Evolutionary conservation across 2,329 filamentous ascomycete genomes (phyloP).

Genomic region (Phoma herbarum): DNA sequence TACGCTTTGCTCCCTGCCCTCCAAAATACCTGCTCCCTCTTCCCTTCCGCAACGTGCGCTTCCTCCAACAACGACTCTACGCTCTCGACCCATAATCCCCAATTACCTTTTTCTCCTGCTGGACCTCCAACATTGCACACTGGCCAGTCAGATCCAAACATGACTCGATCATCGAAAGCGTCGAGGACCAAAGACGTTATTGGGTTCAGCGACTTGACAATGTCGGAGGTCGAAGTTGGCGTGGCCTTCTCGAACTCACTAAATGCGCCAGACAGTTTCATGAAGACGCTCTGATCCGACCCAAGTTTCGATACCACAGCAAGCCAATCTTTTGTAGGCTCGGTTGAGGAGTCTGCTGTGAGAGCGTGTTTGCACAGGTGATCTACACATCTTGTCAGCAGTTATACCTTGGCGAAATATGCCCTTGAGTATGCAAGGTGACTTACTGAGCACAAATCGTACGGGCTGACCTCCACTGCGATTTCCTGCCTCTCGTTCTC

Average conservation of each 20-base stretch:
- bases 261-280: conserved; percentile 91
- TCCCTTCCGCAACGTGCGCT: conserved; percentile 63
- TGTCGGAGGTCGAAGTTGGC: conserved; percentile 10
- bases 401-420: neutral
- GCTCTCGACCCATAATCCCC: conserved; percentile 77
- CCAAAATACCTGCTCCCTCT: conserved; percentile 74
- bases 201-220: conserved; percentile 34
- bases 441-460: conserved; percentile 74
- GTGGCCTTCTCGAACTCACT: conserved; percentile 72
- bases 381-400: conserved; percentile 61
- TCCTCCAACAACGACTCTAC: conserved; percentile 70
- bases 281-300: conserved; percentile 72
- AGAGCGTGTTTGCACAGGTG: conserved; percentile 91
- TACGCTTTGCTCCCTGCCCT: conserved; percentile 79
- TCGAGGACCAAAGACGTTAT: conserved; percentile 62
- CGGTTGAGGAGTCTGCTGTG: conserved; percentile 58
- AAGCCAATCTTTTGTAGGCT: conserved; percentile 72
- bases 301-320: conserved; percentile 73
- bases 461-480: conserved; percentile 64
- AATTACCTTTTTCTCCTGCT: conserved; percentile 64
- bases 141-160: conserved; percentile 96
- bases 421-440: neutral
- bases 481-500: conserved; percentile 55
- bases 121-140: conserved; percentile 78
- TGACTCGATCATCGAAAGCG: conserved; percentile 75